A percentile compares a stretch with the other conserved stretches of the same genome.
phyloP scores from a whole-genome alignment of 2,329 filamentous ascomycete genomes.

The Curvularia lunata region DNA sequence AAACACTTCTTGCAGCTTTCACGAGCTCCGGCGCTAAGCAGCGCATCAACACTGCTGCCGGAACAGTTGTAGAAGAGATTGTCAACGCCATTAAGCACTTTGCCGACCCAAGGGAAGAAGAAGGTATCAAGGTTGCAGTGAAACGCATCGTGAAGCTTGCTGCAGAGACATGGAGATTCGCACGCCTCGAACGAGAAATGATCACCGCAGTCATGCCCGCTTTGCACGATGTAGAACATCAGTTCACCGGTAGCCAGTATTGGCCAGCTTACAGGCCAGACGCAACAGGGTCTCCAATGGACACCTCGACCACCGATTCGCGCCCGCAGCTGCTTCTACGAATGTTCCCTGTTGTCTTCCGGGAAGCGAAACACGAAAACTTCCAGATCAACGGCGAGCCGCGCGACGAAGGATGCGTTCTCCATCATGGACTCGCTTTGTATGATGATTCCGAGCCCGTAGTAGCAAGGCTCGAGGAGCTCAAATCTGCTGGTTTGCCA shows the following conservation, averaged over 20 bases:
- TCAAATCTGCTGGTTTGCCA: constrained; percentile 49
- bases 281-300: constrained; percentile 35
- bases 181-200: constrained; percentile 62
- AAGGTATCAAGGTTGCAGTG: constrained; percentile 58
- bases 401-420: constrained; percentile 57
- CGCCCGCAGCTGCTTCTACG: constrained; percentile 56
- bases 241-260: constrained; percentile 39
- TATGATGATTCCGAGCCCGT: constrained; percentile 55
- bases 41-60: constrained; percentile 62
- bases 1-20: constrained; percentile 64
- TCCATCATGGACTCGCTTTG: constrained; percentile 57
- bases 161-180: constrained; percentile 65
- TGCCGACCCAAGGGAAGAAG: constrained; percentile 58
- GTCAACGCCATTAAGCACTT: constrained; percentile 62
- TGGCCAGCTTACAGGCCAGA: constrained; percentile 48
- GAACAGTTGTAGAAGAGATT: constrained; percentile 64
- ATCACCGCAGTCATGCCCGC: constrained; percentile 60
- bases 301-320: constrained; percentile 36
- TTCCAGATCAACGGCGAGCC: constrained; percentile 52
- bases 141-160: constrained; percentile 64
- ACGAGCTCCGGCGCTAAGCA: constrained; percentile 63
- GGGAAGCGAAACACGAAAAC: constrained; percentile 57
- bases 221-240: constrained; percentile 41
- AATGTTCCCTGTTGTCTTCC: constrained; percentile 59
- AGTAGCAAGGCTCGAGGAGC: constrained; percentile 42